A percentile compares a stretch with the other conserved stretches of the same genome.
These are phyloP conservation scores for Lasiodiplodia hormozganensis DNA, from an alignment of 2,329 filamentous ascomycete genomes.

Conservation along the genomic window DNA sequence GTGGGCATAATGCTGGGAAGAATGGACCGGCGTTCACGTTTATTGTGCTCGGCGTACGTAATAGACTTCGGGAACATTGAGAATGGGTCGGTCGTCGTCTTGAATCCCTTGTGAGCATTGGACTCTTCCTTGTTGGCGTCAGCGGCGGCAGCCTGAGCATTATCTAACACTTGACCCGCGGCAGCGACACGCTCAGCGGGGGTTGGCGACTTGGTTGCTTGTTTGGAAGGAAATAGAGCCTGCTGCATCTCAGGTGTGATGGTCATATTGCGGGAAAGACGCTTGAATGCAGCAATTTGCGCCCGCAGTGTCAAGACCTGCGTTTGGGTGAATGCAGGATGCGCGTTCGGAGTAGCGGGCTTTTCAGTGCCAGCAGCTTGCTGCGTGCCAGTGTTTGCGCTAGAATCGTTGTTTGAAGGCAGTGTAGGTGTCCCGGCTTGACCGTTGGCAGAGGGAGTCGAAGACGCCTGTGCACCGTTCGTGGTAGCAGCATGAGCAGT, in stretches of 20 bases:
- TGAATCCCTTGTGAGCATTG: constrained; percentile 58
- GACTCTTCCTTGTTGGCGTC: constrained; percentile 47
- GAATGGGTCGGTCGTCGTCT: constrained; percentile 62
- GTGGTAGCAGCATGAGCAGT: constrained; percentile 38
- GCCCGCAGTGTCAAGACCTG: constrained; percentile 80
- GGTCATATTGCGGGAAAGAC: constrained; percentile 84
- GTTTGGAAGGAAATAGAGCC: constrained; percentile 77
- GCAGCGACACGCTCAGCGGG: constrained; percentile 50
- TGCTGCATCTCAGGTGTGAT: constrained; percentile 82
- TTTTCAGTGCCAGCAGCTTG: constrained; percentile 49
- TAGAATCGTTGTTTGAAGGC: constrained; percentile 35
- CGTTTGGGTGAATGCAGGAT: constrained; percentile 69
- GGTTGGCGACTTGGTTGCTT: constrained; percentile 58
- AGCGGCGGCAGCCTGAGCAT: constrained; percentile 50
- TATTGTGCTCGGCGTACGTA: constrained; percentile 79
- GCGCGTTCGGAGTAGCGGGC: constrained; percentile 36
- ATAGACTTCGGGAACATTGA: constrained; percentile 64
- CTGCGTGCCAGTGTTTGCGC: constrained; percentile 37
- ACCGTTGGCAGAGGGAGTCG: constrained; percentile 36
- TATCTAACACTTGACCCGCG: constrained; percentile 60
- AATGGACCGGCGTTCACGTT: constrained; percentile 76
- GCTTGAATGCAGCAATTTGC: constrained; percentile 91
- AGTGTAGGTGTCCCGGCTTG: constrained; percentile 36
- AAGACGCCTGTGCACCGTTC: constrained; percentile 55
- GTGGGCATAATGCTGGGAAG: constrained; percentile 89